Conservation (phyloP, 208 protist genomes). For the Leishmania lainsoni region DNA sequence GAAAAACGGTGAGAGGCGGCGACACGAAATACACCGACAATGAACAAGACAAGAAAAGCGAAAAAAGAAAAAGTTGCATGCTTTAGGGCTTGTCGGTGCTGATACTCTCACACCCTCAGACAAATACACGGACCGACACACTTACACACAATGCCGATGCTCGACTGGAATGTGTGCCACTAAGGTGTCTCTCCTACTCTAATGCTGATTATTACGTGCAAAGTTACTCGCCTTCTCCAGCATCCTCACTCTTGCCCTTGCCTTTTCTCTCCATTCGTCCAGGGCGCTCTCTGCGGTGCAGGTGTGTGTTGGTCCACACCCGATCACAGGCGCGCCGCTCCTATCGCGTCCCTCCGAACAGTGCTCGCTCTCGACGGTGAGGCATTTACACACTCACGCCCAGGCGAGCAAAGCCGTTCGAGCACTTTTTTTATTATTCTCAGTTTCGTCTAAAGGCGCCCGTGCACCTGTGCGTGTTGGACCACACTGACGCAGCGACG, state of each 20-base stretch:
- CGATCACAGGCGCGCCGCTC: background rate
- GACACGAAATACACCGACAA: background rate
- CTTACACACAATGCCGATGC: background rate
- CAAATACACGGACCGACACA: background rate
- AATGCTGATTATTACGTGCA: background rate
- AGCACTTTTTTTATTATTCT: background rate
- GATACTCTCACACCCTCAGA: background rate
- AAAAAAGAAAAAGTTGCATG: background rate
- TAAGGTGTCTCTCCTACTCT: background rate
- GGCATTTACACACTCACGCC: background rate
- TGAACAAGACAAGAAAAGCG: background rate
- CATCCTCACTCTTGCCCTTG: background rate
- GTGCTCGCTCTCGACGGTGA: background rate
- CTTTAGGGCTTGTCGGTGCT: background rate
- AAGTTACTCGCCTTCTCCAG: background rate
- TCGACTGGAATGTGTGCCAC: background rate
- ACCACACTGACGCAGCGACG: background rate
- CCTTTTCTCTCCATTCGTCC: conserved; percentile 1
- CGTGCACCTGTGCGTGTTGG: background rate
- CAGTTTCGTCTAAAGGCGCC: background rate
- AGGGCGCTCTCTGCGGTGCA: background rate
- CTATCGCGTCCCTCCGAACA: background rate
- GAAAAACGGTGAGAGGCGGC: background rate
- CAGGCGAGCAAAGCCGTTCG: background rate
- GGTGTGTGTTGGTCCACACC: background rate